phyloP scores from a whole-genome alignment of 2,329 filamentous ascomycete genomes.

The Whalleya microplaca region DNA sequence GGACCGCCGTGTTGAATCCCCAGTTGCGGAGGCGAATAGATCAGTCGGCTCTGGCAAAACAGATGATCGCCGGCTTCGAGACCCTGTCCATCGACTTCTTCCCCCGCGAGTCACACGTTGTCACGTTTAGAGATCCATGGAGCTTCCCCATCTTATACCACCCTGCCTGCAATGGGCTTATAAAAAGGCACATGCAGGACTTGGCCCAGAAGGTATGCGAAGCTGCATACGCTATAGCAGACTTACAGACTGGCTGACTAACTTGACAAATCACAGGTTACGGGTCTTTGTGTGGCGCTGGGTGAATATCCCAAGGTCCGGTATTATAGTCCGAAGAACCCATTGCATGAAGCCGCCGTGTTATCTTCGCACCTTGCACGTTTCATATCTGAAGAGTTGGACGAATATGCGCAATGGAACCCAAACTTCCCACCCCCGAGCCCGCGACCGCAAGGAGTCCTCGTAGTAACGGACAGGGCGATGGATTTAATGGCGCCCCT shows the following conservation, averaged over 20 bases:
- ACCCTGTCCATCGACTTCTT: conserved; percentile 88
- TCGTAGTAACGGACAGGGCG: conserved; percentile 87
- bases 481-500: conserved; percentile 91
- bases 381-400: conserved; percentile 89
- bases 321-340: conserved; percentile 78
- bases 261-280: conserved; percentile 59
- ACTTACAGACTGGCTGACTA: conserved; percentile 20
- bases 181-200: conserved; percentile 80
- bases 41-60: conserved; percentile 66
- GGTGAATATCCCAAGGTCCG: conserved; percentile 93
- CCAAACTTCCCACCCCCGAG: conserved; percentile 81
- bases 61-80: conserved; percentile 78
- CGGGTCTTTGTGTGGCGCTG: conserved; percentile 85
- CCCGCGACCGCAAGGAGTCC: conserved; percentile 75
- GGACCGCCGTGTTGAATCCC: conserved; percentile 77
- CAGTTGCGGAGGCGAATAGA: conserved; percentile 75
- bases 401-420: conserved; percentile 84
- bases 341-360: conserved; percentile 84
- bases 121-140: conserved; percentile 93
- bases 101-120: conserved; percentile 85
- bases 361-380: conserved; percentile 85
- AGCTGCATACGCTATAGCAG: background rate
- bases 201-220: conserved; percentile 79
- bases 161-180: conserved; percentile 82
- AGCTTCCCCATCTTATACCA: conserved; percentile 95